Evolutionary conservation across 305 asterid species (phyloP).

Genomic region (Fraxinus greggii): DNA sequence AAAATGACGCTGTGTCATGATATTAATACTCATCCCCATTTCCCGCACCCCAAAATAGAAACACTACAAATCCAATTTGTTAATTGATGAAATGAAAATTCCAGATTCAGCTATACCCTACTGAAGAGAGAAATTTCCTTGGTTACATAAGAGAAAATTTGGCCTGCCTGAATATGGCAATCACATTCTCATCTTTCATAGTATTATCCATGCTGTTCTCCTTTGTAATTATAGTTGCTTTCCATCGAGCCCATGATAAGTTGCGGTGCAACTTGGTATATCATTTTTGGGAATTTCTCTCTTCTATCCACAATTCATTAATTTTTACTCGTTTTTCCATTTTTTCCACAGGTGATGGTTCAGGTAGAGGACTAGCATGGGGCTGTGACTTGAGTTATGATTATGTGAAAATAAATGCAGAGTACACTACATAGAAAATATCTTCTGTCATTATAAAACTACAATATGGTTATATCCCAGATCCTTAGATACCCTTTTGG

Average conservation of each 20-base stretch:
- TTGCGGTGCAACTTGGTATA: background rate
- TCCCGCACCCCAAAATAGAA: background rate
- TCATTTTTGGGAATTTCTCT: background rate
- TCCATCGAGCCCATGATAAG: background rate
- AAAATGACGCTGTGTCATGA: background rate
- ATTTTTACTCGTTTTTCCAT: background rate
- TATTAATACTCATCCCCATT: background rate
- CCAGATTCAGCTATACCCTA: background rate
- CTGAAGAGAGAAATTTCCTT: background rate
- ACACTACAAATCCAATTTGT: background rate
- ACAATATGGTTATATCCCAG: background rate
- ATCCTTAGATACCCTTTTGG: background rate
- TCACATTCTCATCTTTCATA: background rate
- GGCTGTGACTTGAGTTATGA: slow-evolving; percentile 95
- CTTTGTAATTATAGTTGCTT: background rate
- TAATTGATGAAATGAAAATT: background rate
- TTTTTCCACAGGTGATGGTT: slow-evolving; percentile 62
- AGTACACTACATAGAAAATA: slow-evolving; percentile 59
- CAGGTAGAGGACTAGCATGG: slow-evolving; percentile 87
- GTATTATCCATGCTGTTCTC: background rate
- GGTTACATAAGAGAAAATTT: background rate
- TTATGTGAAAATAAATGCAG: slow-evolving; percentile 90
- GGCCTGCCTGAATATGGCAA: background rate
- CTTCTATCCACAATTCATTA: background rate
- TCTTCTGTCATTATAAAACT: background rate